phyloP scores from a whole-genome alignment of 371 early-diverging fungal species.

The Phascolomyces articulosus region DNA sequence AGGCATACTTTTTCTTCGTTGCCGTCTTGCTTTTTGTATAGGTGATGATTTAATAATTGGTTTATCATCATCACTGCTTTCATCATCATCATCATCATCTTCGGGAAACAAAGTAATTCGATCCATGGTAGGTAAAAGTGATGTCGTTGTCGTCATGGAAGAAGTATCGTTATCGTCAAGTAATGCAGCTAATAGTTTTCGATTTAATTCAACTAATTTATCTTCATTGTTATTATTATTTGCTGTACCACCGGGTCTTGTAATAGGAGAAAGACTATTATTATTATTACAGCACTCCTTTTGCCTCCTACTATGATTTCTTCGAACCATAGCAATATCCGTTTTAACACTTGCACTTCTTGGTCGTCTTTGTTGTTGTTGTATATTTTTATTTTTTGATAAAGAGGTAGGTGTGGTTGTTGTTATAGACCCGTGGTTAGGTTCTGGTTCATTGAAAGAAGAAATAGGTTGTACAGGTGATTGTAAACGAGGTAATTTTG shows the following conservation, averaged over 20 bases:
- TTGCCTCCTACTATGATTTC: not conserved
- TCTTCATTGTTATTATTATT: not conserved
- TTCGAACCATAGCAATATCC: not conserved
- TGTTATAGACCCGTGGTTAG: not conserved
- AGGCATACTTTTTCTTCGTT: conserved; percentile 14
- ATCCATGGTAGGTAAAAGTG: not conserved
- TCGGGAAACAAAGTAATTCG: not conserved
- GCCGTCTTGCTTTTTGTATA: not conserved
- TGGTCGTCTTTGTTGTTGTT: conserved; percentile 3
- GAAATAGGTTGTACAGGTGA: not conserved
- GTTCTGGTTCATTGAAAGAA: not conserved
- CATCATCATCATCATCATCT: conserved; percentile 3
- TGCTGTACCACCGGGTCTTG: not conserved
- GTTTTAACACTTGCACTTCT: conserved; percentile 6
- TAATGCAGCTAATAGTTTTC: not conserved
- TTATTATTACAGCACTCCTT: conserved; percentile 7
- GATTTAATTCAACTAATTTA: not conserved
- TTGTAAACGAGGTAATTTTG: conserved; percentile 1
- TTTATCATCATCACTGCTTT: not conserved
- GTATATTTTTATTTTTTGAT: too few species aligned
- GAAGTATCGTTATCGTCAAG: conserved; percentile 4
- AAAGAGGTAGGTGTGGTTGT: not conserved
- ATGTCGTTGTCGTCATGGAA: too few species aligned
- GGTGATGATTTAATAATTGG: not conserved
- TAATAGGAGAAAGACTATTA: not conserved